These are phyloP conservation scores for Suzukiozyma palmioleophila DNA, from an alignment of 1,139 yeast genomes.

Conservation along the genomic window DNA sequence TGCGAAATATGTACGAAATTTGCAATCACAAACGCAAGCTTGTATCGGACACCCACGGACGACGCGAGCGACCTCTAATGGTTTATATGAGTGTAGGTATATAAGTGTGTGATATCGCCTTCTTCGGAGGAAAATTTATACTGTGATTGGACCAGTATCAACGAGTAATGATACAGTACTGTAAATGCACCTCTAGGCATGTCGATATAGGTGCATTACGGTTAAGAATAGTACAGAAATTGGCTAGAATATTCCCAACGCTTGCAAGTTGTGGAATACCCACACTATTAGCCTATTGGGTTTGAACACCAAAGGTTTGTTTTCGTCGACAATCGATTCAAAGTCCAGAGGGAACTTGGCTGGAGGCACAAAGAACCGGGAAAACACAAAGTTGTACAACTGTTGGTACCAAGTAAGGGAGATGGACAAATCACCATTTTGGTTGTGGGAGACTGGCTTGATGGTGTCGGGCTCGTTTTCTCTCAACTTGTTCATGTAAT, in stretches of 20 bases:
- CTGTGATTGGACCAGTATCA: no score
- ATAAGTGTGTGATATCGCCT: no score
- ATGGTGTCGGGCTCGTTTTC: conserved; percentile 6
- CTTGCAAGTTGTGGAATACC: conserved; percentile 30
- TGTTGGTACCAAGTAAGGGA: conserved; percentile 20
- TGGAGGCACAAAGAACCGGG: conserved; percentile 12
- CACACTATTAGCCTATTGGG: conserved; percentile 15
- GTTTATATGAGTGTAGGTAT: no score
- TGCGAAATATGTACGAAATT: no score
- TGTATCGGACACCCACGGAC: no score
- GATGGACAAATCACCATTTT: conserved; percentile 15
- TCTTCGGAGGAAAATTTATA: no score
- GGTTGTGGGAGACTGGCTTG: conserved; percentile 7
- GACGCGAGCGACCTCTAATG: no score
- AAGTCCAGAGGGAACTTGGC: conserved; percentile 14
- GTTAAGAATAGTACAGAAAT: no score
- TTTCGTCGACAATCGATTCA: conserved; percentile 22
- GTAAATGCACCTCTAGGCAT: no score
- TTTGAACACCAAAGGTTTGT: conserved; percentile 14
- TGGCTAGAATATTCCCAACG: conserved; percentile 25
- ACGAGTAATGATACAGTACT: no score
- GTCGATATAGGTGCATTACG: no score
- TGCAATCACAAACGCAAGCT: no score
- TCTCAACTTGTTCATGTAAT: conserved; percentile 23
- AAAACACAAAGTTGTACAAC: conserved; percentile 15